phyloP scores from a whole-genome alignment of 2,329 filamentous ascomycete species.

The Fusarium sp. region DNA sequence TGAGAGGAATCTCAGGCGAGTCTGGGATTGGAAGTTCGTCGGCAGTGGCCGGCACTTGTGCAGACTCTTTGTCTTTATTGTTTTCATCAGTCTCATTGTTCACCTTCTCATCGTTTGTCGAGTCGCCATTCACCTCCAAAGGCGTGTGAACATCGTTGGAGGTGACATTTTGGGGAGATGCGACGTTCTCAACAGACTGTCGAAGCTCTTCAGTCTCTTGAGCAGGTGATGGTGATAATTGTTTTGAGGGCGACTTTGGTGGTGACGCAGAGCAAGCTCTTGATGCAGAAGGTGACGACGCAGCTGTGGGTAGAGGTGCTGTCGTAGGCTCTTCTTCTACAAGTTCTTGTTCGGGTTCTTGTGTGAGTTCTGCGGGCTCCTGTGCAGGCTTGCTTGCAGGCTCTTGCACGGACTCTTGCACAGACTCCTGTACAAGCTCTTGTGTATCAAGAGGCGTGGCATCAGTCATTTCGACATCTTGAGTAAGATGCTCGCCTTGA shows the following conservation, averaged over 20 bases:
- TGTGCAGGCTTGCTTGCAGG: not conserved
- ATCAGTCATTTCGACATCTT: constrained; percentile 36
- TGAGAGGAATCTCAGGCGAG: constrained; percentile 15
- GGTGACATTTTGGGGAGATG: constrained; percentile 2
- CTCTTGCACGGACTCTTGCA: not conserved
- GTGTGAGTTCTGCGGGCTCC: not conserved
- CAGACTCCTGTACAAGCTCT: not conserved
- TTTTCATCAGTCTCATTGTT: constrained; percentile 11
- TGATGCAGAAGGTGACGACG: not conserved
- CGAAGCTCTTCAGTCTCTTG: not conserved
- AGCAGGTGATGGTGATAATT: not conserved
- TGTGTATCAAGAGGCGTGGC: not conserved
- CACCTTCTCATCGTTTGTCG: not conserved
- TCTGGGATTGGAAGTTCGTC: constrained; percentile 7
- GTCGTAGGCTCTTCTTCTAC: not conserved
- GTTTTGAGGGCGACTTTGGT: not conserved
- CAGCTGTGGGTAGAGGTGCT: not conserved
- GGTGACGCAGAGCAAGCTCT: not conserved
- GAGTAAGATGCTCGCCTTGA: constrained; percentile 9
- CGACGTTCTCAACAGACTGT: not conserved
- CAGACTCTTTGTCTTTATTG: constrained; percentile 5
- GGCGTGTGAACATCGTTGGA: not conserved
- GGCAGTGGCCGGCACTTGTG: not conserved
- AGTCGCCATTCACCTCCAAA: constrained; percentile 4
- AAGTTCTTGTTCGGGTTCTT: not conserved